Percentiles rank a stretch among this genome's conserved stretches.
Conservation (phyloP, 495 filamentous ascomycete genomes). For the Cenococcum geophilum region DNA sequence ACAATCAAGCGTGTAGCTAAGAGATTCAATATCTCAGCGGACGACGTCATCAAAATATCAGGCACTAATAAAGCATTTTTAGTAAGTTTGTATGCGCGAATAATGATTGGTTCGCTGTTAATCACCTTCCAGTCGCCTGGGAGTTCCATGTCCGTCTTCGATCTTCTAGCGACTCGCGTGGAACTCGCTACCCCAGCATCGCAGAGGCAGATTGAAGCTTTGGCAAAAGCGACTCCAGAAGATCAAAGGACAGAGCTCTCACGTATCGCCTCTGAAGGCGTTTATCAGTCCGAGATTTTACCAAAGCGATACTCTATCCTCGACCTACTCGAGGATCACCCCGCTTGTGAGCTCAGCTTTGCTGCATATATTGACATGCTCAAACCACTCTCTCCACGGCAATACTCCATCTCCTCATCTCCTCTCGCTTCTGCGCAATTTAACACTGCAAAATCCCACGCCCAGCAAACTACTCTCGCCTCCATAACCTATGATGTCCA, state of each 20-base stretch:
- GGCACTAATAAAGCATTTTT: constrained; percentile 11
- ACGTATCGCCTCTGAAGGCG: background rate
- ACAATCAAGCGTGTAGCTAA: constrained; percentile 10
- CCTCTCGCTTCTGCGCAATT: background rate
- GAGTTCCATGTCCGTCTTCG: constrained; percentile 12
- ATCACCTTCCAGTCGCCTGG: background rate
- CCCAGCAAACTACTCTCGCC: constrained; percentile 1
- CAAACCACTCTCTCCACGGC: constrained; percentile 11
- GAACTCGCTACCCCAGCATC: constrained; percentile 19
- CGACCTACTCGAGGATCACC: constrained; percentile 19
- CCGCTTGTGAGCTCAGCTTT: constrained; percentile 6
- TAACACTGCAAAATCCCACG: background rate
- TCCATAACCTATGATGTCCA: constrained; percentile 19
- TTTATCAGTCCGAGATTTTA: constrained; percentile 5
- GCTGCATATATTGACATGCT: constrained; percentile 19
- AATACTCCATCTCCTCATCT: constrained; percentile 22
- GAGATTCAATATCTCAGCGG: constrained; percentile 10
- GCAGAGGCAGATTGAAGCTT: constrained; percentile 16
- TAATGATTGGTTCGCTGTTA: too few species aligned
- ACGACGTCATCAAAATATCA: constrained; percentile 12
- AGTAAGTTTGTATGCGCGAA: too few species aligned
- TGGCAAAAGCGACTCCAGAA: constrained; percentile 11
- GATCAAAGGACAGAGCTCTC: constrained; percentile 6
- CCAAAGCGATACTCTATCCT: constrained; percentile 12
- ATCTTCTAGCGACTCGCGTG: constrained; percentile 12